These are phyloP conservation scores for Phlyctochytrium arcticum DNA, from an alignment of 192 early-diverging fungal genomes.

Conservation along the genomic window DNA sequence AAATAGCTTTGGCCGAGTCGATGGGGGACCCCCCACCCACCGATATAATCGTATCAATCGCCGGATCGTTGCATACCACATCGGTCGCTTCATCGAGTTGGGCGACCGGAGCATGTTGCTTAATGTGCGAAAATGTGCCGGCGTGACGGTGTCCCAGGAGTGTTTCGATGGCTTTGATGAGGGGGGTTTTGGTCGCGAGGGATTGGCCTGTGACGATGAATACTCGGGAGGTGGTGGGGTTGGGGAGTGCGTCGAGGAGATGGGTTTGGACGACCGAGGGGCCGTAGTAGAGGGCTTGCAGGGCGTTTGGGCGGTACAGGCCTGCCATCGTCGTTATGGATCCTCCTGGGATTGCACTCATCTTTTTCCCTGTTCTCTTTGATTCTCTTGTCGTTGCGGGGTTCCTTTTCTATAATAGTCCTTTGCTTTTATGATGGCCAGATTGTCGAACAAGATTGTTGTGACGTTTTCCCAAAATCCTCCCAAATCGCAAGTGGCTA, in stretches of 20 bases:
- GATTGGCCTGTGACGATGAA: constrained; percentile 8
- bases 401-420: no score
- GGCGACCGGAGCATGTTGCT: constrained; percentile 7
- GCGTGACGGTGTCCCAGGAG: neutral
- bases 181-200: constrained; percentile 2
- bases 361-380: no score
- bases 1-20: no score
- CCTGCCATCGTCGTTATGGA: no score
- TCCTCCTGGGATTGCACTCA: no score
- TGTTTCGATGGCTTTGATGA: constrained; percentile 1
- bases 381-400: no score
- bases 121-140: constrained; percentile 8
- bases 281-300: constrained; percentile 9
- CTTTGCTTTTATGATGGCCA: no score
- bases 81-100: constrained; percentile 8
- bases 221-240: neutral
- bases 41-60: constrained; percentile 15
- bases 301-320: constrained; percentile 4
- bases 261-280: neutral
- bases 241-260: constrained; percentile 6
- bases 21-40: constrained; percentile 15
- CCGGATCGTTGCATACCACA: neutral
- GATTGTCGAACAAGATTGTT: no score
- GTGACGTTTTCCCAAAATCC: no score
- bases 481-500: no score